These are phyloP conservation scores for Paramecium sexaurelia DNA, from an alignment of 73 alveolate species.

Conservation along the genomic window DNA sequence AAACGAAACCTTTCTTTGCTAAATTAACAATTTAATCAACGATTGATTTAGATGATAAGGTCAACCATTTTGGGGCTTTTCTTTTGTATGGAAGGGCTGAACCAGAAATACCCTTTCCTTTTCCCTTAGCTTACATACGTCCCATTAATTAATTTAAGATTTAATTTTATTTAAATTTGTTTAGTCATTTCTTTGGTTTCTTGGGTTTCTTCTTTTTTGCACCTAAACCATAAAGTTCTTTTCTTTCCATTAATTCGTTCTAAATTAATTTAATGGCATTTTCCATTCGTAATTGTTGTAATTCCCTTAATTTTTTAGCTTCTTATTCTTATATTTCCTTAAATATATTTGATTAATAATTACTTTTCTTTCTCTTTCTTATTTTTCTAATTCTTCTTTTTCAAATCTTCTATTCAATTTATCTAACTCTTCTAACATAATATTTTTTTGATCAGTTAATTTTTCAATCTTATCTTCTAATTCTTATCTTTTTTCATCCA, in stretches of 20 bases:
- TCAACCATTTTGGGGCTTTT: constrained; percentile 71
- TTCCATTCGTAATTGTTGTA: constrained; percentile 53
- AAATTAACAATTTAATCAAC: constrained; percentile 62
- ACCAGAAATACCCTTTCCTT: constrained; percentile 73
- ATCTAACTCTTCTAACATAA: constrained; percentile 54
- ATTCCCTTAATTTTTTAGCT: constrained; percentile 35
- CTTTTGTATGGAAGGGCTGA: constrained; percentile 70
- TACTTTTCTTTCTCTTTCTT: constrained; percentile 58
- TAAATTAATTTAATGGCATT: constrained; percentile 66
- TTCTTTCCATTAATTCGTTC: constrained; percentile 65
- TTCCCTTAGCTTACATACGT: constrained; percentile 70
- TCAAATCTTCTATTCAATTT: constrained; percentile 50
- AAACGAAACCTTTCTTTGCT: constrained; percentile 66
- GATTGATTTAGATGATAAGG: constrained; percentile 58
- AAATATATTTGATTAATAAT: neutral
- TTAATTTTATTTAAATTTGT: constrained; percentile 20
- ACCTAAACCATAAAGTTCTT: constrained; percentile 64
- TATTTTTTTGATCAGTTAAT: constrained; percentile 30
- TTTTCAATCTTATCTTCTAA: constrained; percentile 60
- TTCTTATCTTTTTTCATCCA: constrained; percentile 35
- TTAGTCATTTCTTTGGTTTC: constrained; percentile 56
- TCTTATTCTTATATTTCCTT: constrained; percentile 59
- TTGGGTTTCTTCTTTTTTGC: constrained; percentile 65
- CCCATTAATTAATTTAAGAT: constrained; percentile 60
- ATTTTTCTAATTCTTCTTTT: constrained; percentile 60